Conservation (phyloP, 371 early-diverging fungal genomes). For the Apophysomyces sp. region DNA sequence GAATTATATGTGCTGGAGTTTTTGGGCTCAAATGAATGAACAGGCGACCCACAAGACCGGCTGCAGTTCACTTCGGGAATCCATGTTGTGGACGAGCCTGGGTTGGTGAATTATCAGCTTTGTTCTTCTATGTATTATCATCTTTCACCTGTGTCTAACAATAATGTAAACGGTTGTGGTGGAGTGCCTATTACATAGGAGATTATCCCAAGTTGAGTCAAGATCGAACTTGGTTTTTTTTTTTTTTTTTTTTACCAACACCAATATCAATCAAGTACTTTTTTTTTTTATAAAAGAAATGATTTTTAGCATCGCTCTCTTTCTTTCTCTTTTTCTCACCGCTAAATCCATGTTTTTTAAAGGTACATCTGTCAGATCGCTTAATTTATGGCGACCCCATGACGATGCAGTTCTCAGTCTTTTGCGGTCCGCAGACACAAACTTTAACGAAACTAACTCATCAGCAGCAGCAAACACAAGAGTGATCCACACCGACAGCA, state of each 20-base stretch:
- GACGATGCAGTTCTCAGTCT: slow-evolving; percentile 1
- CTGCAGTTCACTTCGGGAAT: slow-evolving; percentile 35
- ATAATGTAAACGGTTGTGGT: slow-evolving; percentile 40
- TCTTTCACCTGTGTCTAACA: slow-evolving; percentile 35
- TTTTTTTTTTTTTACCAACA: slow-evolving; percentile 26
- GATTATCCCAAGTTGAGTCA: not conserved
- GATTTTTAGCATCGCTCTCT: not conserved
- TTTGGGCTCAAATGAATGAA: slow-evolving; percentile 18
- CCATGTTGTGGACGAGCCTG: slow-evolving; percentile 48
- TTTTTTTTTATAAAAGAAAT: not conserved
- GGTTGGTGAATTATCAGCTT: too few species aligned
- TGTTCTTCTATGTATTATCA: not conserved
- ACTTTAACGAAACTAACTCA: slow-evolving; percentile 13
- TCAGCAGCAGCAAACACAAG: not conserved
- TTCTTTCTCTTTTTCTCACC: slow-evolving; percentile 5
- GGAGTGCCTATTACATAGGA: slow-evolving; percentile 25
- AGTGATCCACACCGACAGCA: not conserved
- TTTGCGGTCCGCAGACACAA: slow-evolving; percentile 16
- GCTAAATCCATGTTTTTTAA: slow-evolving; percentile 20
- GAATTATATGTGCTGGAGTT: slow-evolving; percentile 21
- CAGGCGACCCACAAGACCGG: slow-evolving; percentile 33
- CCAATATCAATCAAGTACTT: slow-evolving; percentile 43
- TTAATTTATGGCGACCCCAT: not conserved
- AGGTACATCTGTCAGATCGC: slow-evolving; percentile 8
- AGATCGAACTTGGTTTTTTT: too few species aligned